phyloP scores from a whole-genome alignment of 108 stramenopile species.

The Fragilaria crotonensis region DNA sequence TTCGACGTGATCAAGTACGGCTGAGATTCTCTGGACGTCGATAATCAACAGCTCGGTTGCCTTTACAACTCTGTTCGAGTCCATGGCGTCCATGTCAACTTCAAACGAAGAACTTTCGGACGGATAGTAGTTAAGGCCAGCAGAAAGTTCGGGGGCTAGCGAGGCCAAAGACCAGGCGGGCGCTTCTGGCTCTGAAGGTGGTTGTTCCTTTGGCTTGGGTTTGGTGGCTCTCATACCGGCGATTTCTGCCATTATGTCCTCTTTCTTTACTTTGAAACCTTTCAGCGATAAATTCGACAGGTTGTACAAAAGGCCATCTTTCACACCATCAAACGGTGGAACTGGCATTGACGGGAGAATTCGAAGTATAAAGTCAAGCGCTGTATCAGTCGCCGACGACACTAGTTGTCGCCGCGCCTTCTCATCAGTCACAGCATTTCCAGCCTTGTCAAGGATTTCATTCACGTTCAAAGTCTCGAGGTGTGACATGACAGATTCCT shows the following conservation, averaged over 20 bases:
- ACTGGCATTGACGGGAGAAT: conserved; percentile 83
- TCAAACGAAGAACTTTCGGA: neutral
- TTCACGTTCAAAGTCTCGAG: conserved; percentile 70
- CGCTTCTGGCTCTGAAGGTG: neutral
- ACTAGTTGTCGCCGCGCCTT: conserved; percentile 60
- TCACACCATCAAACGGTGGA: conserved; percentile 82
- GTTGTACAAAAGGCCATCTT: conserved; percentile 78
- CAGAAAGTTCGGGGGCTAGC: neutral
- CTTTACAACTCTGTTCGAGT: conserved; percentile 29
- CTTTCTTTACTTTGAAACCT: conserved; percentile 82
- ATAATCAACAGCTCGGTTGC: conserved; percentile 79
- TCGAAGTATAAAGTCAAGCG: conserved; percentile 75
- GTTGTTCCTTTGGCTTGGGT: neutral
- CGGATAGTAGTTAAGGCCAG: neutral
- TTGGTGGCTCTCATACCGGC: conserved; percentile 81
- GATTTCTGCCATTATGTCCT: conserved; percentile 78
- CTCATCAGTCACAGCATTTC: conserved; percentile 75
- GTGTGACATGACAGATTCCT: conserved; percentile 67
- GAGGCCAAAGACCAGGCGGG: neutral
- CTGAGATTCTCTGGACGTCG: conserved; percentile 77
- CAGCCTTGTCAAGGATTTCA: conserved; percentile 66
- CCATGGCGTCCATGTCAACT: conserved; percentile 19
- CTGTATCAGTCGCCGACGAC: conserved; percentile 77
- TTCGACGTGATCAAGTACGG: conserved; percentile 65
- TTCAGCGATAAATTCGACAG: conserved; percentile 81